Evolutionary conservation across 305 asterid species (phyloP), one percentile per base, ranked within the genome.

Genomic region (Ilex paraguariensis): DNA sequence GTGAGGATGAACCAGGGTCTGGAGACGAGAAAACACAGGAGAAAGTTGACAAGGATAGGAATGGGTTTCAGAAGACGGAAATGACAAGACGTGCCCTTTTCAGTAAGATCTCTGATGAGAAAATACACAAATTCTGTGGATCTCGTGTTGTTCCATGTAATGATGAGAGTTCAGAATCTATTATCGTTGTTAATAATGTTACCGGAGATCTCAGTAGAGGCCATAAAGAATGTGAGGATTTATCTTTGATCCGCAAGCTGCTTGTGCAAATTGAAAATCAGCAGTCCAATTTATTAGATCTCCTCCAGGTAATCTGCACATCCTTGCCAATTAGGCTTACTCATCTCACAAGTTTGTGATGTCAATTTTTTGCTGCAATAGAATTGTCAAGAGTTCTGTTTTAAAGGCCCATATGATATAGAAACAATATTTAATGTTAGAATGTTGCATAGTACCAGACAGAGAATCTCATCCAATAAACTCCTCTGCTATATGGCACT

Each of bases 181-280:
- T 70, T 65, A 73, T 75, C 17, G 74, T 81, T 48, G 68, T 77
- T 60, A 73, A 85, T 75, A 78, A 81, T 63, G 95, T 75, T 61
- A 69, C 77, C 21, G 83, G 74, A 59, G 81, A 78, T 45, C 68
- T 55, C 55, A 58, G 42, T 67, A 78, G 68, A 79, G 79, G 73
- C 74, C 84, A 72, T 62, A 80, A 70, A 75, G 91, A 83, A 67
- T 49, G 75, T 64, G 95, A 84, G 21, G 98, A 91, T 70, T 82
- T 91, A n/a, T 83, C 92, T 54, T 40, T 74, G 66, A 91, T 91
- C 56, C 85, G 85, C 57, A 83, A 83, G 65, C 96, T 88, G 65
- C 95, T 91, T 79, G 80, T 77, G 72, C 95, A 88, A 75, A 91
- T 91, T 71, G 98, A 91, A 71, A 81, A 72, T 70, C 95, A 88